Evolutionary conservation across 148 eudicot genomes (phyloP).

Genomic region (Cornus florida): DNA sequence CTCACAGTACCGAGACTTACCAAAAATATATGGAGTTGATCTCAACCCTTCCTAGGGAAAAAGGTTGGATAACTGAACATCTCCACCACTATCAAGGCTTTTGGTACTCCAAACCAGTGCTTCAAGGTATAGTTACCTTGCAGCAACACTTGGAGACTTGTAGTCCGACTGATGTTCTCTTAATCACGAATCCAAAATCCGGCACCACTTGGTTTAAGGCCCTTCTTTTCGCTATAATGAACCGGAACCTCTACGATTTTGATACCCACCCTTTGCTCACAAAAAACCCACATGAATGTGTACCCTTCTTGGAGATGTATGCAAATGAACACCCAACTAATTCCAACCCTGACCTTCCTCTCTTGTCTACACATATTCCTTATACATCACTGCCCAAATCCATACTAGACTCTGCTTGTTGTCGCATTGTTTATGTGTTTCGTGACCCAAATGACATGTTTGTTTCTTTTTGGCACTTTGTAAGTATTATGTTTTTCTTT

Average conservation of each 20-base stretch:
- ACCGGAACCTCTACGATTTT: background rate
- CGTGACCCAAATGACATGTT: slow-evolving; percentile 19
- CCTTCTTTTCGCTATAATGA: slow-evolving; percentile 19
- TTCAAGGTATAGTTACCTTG: background rate
- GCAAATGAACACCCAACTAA: background rate
- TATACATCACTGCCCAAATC: slow-evolving; percentile 15
- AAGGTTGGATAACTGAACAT: slow-evolving; percentile 10
- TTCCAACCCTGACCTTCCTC: background rate
- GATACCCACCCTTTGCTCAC: background rate
- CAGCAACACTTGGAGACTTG: background rate
- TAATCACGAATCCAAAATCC: background rate
- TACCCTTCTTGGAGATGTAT: slow-evolving; percentile 6
- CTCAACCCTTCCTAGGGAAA: background rate
- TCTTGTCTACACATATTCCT: slow-evolving; percentile 15
- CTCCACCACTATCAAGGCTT: slow-evolving; percentile 7
- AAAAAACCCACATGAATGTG: background rate
- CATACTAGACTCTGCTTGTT: background rate
- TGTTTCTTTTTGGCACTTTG: too few relatives aligned
- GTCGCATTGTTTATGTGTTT: slow-evolving; percentile 9
- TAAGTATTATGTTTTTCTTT: too few relatives aligned
- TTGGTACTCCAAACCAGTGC: background rate
- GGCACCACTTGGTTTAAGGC: slow-evolving; percentile 17
- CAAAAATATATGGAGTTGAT: background rate
- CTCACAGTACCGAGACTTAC: too few relatives aligned
- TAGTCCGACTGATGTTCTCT: background rate